Percentiles rank a stretch among this genome's conserved stretches.
phyloP scores from a whole-genome alignment of 2,329 filamentous ascomycete genomes.

The Zymoseptoria passerinii region DNA sequence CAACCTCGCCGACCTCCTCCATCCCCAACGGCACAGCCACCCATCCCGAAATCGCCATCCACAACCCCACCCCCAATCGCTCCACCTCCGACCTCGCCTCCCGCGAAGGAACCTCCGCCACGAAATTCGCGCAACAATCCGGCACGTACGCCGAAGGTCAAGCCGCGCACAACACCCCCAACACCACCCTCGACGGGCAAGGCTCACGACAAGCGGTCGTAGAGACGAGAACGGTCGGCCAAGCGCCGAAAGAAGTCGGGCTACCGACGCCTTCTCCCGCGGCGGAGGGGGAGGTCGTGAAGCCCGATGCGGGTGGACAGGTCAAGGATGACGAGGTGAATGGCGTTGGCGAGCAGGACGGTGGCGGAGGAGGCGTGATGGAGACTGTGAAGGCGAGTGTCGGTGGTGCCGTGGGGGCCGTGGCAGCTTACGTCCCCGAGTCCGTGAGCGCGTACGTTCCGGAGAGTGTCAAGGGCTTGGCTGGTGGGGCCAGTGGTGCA shows the following conservation, averaged over 20 bases:
- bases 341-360: constrained; percentile 37
- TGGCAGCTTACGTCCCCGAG: constrained; percentile 12
- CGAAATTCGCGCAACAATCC: constrained; percentile 35
- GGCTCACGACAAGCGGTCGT: constrained; percentile 40
- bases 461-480: constrained; percentile 27
- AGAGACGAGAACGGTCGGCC: constrained; percentile 42
- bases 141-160: constrained; percentile 38
- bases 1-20: constrained; percentile 3
- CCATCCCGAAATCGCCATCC: neutral
- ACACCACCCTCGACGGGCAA: constrained; percentile 34
- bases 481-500: constrained; percentile 20
- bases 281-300: neutral
- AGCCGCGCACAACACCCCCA: constrained; percentile 37
- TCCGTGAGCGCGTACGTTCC: neutral
- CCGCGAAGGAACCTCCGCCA: constrained; percentile 34
- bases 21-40: constrained; percentile 5
- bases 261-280: neutral
- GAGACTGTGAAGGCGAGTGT: constrained; percentile 13
- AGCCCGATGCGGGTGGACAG: constrained; percentile 10
- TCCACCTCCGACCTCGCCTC: constrained; percentile 6
- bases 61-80: neutral
- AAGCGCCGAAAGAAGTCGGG: constrained; percentile 41
- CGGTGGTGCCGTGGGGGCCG: constrained; percentile 14
- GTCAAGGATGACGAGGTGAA: constrained; percentile 24
- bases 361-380: constrained; percentile 26